These are phyloP conservation scores for Wickerhamia fluorescens DNA, from an alignment of 805 yeast species.

Conservation along the genomic window DNA sequence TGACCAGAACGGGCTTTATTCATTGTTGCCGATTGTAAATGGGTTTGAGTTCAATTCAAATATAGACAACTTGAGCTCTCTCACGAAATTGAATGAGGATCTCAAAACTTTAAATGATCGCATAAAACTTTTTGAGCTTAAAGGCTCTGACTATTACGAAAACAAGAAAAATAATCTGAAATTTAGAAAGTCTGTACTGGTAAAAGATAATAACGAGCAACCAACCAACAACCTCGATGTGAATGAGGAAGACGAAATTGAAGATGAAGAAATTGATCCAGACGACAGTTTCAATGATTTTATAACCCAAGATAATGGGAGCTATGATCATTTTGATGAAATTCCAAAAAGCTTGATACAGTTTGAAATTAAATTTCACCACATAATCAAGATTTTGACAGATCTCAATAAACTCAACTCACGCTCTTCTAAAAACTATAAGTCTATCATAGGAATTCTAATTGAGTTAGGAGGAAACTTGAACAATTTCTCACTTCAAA, in stretches of 20 bases:
- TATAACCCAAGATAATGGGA: neutral
- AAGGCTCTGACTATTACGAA: slow-evolving; percentile 11
- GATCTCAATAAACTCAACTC: slow-evolving; percentile 33
- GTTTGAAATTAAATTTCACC: slow-evolving; percentile 28
- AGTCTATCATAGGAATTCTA: slow-evolving; percentile 29
- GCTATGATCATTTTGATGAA: slow-evolving; percentile 12
- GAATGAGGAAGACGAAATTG: neutral
- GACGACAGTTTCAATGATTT: slow-evolving; percentile 1
- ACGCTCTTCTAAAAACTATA: slow-evolving; percentile 34
- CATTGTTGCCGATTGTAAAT: slow-evolving; percentile 38
- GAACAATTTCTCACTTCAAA: slow-evolving; percentile 47
- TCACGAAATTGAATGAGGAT: slow-evolving; percentile 30
- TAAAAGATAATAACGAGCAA: neutral
- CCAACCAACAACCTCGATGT: neutral
- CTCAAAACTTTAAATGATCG: slow-evolving; percentile 27
- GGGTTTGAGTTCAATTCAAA: slow-evolving; percentile 29
- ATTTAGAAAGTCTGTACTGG: too few species aligned
- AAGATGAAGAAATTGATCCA: slow-evolving; percentile 4
- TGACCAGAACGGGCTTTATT: slow-evolving; percentile 46
- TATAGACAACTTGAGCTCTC: slow-evolving; percentile 23
- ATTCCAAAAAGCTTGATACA: slow-evolving; percentile 27
- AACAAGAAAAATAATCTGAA: slow-evolving; percentile 3
- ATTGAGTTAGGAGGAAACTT: slow-evolving; percentile 52
- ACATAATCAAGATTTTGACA: slow-evolving; percentile 22
- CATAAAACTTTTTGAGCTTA: slow-evolving; percentile 21